Conservation (phyloP, 768 basidiomycete species). For the Lactifluus piperatus region DNA sequence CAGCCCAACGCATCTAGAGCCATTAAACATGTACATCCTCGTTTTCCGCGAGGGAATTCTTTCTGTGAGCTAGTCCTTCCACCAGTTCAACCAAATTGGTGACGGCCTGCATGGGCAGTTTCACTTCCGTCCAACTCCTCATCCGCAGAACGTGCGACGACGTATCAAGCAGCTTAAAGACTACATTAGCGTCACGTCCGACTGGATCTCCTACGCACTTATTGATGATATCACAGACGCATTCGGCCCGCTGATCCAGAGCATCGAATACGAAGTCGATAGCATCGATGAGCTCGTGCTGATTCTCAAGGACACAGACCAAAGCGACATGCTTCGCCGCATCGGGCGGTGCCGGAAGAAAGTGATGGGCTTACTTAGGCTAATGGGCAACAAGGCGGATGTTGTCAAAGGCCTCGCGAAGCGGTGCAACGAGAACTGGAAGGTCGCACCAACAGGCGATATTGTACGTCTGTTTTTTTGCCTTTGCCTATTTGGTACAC, state of each 20-base stretch:
- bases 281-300: constrained; percentile 97
- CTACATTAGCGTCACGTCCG: constrained; percentile 96
- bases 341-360: constrained; percentile 99
- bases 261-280: constrained; percentile 99
- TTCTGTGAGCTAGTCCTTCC: constrained; percentile 49
- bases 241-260: constrained; percentile 96
- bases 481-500: background rate
- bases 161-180: constrained; percentile 99
- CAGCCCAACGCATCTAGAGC: constrained; percentile 94
- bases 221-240: constrained; percentile 99
- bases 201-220: constrained; percentile 99
- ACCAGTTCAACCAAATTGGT: background rate
- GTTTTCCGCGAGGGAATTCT: constrained; percentile 96
- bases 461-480: constrained; percentile 51
- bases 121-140: constrained; percentile 95
- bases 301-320: constrained; percentile 91
- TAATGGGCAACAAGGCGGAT: constrained; percentile 99
- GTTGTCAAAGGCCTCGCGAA: constrained; percentile 99
- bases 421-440: constrained; percentile 97
- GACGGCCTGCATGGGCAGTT: constrained; percentile 42
- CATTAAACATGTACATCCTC: constrained; percentile 99
- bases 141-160: constrained; percentile 94
- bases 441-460: constrained; percentile 94
- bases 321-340: constrained; percentile 94
- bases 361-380: constrained; percentile 91